phyloP scores from a whole-genome alignment of 2,329 filamentous ascomycete species.

The Bipolaris sorokiniana region DNA sequence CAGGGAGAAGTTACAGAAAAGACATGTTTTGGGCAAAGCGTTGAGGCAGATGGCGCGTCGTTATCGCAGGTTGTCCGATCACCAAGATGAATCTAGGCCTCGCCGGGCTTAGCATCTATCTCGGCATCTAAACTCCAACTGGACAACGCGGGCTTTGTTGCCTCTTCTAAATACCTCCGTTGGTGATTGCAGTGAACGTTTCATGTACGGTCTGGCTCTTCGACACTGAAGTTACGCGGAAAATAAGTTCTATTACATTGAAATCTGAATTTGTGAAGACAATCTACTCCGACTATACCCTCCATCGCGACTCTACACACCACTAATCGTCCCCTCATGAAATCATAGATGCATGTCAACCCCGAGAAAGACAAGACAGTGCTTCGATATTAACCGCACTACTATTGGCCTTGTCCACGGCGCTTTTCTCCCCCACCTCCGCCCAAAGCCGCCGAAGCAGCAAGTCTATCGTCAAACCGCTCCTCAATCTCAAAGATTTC shows the following conservation, averaged over 20 bases:
- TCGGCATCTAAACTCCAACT: neutral
- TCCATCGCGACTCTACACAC: neutral
- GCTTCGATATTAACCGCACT: neutral
- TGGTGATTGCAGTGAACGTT: neutral
- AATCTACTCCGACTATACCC: neutral
- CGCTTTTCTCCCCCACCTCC: neutral
- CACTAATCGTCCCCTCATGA: neutral
- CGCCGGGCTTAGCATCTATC: constrained; percentile 4
- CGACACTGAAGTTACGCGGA: neutral
- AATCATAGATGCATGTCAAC: neutral
- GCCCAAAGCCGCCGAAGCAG: neutral
- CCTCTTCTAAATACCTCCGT: neutral
- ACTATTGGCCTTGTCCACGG: neutral
- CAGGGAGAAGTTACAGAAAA: neutral
- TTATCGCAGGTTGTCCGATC: constrained; percentile 23
- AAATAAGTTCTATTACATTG: neutral
- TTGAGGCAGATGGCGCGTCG: constrained; percentile 20
- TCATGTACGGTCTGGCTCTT: neutral
- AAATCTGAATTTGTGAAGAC: neutral
- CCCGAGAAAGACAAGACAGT: neutral
- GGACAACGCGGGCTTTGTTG: neutral
- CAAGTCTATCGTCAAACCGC: neutral
- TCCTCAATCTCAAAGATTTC: neutral
- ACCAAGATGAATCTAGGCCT: neutral
- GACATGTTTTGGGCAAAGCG: neutral